Evolutionary conservation across 495 filamentous ascomycete genomes (phyloP).

Genomic region (Penicillium nucicola): DNA sequence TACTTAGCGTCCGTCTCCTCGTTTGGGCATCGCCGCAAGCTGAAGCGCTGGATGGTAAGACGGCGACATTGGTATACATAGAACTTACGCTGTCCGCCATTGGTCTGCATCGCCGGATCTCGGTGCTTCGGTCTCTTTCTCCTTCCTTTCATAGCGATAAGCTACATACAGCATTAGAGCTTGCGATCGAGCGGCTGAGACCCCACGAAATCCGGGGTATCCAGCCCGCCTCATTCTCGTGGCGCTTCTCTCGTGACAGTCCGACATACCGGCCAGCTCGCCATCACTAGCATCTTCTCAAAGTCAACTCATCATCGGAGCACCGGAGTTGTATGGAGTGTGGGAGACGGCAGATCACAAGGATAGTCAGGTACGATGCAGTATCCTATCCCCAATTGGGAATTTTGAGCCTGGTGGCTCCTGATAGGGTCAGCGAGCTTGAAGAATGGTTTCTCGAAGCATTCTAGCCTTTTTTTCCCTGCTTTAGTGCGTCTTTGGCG

Average conservation of each 20-base stretch:
- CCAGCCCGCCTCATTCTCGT: neutral
- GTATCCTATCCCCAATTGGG: conserved; percentile 10
- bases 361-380: conserved; percentile 17
- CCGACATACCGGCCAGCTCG: neutral
- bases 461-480: neutral
- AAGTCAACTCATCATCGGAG: neutral
- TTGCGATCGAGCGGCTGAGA: neutral
- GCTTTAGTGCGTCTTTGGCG: neutral
- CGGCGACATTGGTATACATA: too few species aligned
- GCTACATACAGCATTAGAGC: neutral
- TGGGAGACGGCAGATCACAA: too few species aligned
- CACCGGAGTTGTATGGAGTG: neutral
- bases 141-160: conserved; percentile 13
- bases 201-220: conserved; percentile 8
- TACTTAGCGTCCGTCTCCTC: neutral
- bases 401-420: conserved; percentile 4
- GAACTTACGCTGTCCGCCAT: neutral
- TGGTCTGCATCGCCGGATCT: conserved; percentile 19
- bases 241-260: neutral
- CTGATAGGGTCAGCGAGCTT: neutral
- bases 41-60: neutral
- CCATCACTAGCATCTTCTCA: neutral
- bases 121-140: conserved; percentile 18
- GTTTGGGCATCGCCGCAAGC: neutral
- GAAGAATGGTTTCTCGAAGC: neutral